Evolutionary conservation across 75 land plant species (phyloP), one percentile per base, ranked within the genome.

Genomic region (Pseudotsuga menziesii): DNA sequence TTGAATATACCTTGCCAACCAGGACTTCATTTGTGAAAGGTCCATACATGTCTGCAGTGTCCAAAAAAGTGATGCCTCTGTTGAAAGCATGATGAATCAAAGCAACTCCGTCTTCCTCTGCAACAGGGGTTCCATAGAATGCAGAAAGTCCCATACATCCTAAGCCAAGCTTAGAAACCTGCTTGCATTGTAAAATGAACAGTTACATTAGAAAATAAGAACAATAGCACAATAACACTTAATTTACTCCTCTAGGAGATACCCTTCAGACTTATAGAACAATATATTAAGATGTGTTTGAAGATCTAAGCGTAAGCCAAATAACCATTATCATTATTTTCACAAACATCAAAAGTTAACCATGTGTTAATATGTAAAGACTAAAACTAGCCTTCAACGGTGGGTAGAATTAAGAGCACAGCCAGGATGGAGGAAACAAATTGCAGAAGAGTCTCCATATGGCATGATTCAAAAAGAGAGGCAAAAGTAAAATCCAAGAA

Each of bases 41-140:
- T 7, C 82, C 85, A 76, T 83, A 83, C 20, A 78, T 81, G 48
- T 83, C 85, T 58, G 85, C 77, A 41, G 85, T 83, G 64, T 83
- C 85, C 72, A 83, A 83, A 73, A 83, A 83, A 15, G 85, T 83
- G 20, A 83, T 58, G 26, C 85, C 85, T 48, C 60, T 55, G 57
- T 83, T 58, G 78, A 78, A 80, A 56, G 85, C 85, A 55, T 83
- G 82, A 52, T 80, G 81, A 20, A 83, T 75, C 58, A 83, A 32
- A 36, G 55, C 17, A 54, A 58, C 71, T 8, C 74, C 82, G 17
- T 75, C 78, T 73, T 80, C 73, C 55, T 83, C 85, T 13, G 67
- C 59, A 52, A 72, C 54, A 59, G 70, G 14, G 22, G 59, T 35
- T 3, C 76, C 83, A 70, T 80, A 80, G 35, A 29, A 55, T 4